A percentile compares a stretch with the other conserved stretches of the same genome.
These are phyloP conservation scores for Pseudopyricularia cyperi DNA, from an alignment of 2,329 filamentous ascomycete species.

Conservation along the genomic window DNA sequence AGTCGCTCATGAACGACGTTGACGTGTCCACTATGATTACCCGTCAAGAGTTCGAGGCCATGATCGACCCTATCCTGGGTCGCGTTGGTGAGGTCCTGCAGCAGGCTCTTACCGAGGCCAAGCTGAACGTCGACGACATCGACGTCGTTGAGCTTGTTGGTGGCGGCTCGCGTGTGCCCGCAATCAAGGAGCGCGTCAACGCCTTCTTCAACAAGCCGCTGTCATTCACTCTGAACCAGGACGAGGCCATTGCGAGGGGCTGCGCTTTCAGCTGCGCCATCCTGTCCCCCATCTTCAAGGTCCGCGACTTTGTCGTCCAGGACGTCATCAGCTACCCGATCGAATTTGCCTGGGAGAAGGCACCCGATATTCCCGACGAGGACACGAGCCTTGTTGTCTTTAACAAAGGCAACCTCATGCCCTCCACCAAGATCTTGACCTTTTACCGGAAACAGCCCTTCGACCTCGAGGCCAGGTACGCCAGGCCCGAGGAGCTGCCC, in stretches of 20 bases:
- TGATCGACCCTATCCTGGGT: constrained; percentile 72
- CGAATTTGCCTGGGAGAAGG: constrained; percentile 98
- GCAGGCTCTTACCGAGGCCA: constrained; percentile 87
- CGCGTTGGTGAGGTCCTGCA: constrained; percentile 65
- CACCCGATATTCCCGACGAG: constrained; percentile 93
- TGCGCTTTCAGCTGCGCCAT: constrained; percentile 97
- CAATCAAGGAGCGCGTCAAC: constrained; percentile 81
- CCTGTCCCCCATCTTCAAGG: constrained; percentile 92
- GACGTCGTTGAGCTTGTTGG: constrained; percentile 89
- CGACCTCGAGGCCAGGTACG: constrained; percentile 89
- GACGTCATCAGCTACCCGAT: constrained; percentile 98
- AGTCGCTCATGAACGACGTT: constrained; percentile 96
- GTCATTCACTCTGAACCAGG: constrained; percentile 95
- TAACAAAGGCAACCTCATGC: constrained; percentile 92
- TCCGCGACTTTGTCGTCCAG: constrained; percentile 94
- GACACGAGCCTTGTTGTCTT: constrained; percentile 96
- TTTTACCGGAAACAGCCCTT: constrained; percentile 99
- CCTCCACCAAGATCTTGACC: constrained; percentile 96
- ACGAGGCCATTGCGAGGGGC: constrained; percentile 90
- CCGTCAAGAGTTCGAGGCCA: constrained; percentile 83
- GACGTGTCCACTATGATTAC: constrained; percentile 84
- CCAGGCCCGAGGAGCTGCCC: constrained; percentile 72
- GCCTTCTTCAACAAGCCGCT: constrained; percentile 85
- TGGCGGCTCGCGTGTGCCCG: constrained; percentile 84
- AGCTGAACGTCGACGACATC: constrained; percentile 82